These are phyloP conservation scores for Leishmania gerbilli DNA, from an alignment of 208 protist genomes.

Conservation along the genomic window DNA sequence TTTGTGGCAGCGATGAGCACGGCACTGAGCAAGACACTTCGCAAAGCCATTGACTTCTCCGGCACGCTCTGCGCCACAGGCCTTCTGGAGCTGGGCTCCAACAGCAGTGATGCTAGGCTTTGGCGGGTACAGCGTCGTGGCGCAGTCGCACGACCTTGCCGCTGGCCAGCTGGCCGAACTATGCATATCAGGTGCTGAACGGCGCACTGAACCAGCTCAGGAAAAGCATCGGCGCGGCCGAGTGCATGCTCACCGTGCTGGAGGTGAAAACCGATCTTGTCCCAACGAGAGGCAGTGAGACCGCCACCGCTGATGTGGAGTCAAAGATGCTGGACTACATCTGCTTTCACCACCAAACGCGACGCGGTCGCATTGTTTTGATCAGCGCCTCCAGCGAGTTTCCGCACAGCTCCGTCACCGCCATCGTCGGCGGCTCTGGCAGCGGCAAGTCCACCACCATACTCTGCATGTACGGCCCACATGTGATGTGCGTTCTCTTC, in stretches of 20 bases:
- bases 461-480: slow-evolving; percentile 72
- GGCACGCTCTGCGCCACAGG: slow-evolving; percentile 37
- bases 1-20: slow-evolving; percentile 42
- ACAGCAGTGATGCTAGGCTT: slow-evolving; percentile 44
- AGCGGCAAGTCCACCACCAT: slow-evolving; percentile 80
- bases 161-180: slow-evolving; percentile 54
- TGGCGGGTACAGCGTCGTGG: slow-evolving; percentile 58
- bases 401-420: slow-evolving; percentile 44
- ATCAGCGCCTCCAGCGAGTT: slow-evolving; percentile 23
- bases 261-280: slow-evolving; percentile 39
- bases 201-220: slow-evolving; percentile 46
- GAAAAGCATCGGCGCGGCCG: slow-evolving; percentile 49
- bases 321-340: slow-evolving; percentile 41
- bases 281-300: slow-evolving; percentile 21
- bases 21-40: slow-evolving; percentile 41
- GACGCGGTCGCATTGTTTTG: slow-evolving; percentile 17
- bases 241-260: slow-evolving; percentile 54
- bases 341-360: slow-evolving; percentile 51
- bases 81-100: slow-evolving; percentile 44
- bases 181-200: slow-evolving; percentile 44
- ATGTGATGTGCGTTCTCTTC: slow-evolving; percentile 41
- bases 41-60: slow-evolving; percentile 44
- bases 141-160: slow-evolving; percentile 36
- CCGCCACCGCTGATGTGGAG: slow-evolving; percentile 36
- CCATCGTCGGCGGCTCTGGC: slow-evolving; percentile 71